Conservation (phyloP, 345 rosid genomes). For the Eucalyptus grandis region DNA sequence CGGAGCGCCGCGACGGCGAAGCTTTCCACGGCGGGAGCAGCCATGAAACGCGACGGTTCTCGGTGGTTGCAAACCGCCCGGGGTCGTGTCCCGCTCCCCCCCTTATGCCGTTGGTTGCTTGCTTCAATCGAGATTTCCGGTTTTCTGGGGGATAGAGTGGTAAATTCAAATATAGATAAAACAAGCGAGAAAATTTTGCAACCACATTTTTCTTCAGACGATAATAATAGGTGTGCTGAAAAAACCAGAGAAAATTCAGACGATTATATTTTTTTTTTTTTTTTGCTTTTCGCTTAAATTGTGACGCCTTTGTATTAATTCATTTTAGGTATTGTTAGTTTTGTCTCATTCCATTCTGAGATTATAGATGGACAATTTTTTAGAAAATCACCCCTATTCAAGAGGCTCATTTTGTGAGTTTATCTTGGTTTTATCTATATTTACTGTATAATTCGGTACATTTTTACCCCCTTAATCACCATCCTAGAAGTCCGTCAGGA, state of each 20-base stretch:
- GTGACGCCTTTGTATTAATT: too few relatives aligned
- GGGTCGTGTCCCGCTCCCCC: background rate
- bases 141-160: background rate
- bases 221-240: background rate
- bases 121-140: background rate
- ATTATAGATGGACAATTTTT: too few relatives aligned
- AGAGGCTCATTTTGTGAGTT: too few relatives aligned
- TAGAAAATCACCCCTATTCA: too few relatives aligned
- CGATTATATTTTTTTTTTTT: too few relatives aligned
- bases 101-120: background rate
- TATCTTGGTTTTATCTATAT: too few relatives aligned
- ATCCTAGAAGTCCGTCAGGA: fast-evolving
- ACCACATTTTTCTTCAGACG: background rate
- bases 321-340: too few relatives aligned
- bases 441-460: background rate
- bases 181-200: background rate
- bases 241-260: background rate
- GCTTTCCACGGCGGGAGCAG: conserved; percentile 41
- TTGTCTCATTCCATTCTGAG: fast-evolving
- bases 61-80: background rate
- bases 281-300: too few relatives aligned
- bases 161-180: background rate
- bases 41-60: conserved; percentile 14
- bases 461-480: background rate
- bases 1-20: conserved; percentile 55